A percentile compares a stretch with the other conserved stretches of the same genome.
Conservation (phyloP, 208 protist species). For the Porcisia hertigi region DNA sequence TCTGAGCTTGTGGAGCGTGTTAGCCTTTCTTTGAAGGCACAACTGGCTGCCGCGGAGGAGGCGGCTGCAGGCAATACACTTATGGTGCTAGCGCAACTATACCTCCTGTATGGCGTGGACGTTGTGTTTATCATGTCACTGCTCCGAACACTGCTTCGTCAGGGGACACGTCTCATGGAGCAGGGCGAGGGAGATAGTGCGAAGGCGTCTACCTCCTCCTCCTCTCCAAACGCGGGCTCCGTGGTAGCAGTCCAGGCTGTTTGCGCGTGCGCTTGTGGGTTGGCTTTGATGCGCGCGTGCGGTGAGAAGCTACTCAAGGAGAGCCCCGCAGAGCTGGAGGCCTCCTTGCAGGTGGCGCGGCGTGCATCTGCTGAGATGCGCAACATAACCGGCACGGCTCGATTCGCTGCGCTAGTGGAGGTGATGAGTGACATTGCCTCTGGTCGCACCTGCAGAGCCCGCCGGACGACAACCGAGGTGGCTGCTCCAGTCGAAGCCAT, state of each 20-base stretch:
- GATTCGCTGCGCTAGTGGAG: constrained; percentile 62
- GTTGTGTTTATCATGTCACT: constrained; percentile 56
- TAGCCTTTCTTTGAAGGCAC: constrained; percentile 43
- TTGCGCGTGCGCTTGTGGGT: constrained; percentile 51
- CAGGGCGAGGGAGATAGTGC: background rate
- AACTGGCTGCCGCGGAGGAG: constrained; percentile 54
- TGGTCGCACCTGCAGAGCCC: constrained; percentile 49
- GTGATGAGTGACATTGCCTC: constrained; percentile 68
- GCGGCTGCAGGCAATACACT: constrained; percentile 52
- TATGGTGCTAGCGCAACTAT: constrained; percentile 76
- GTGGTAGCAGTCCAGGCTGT: constrained; percentile 26
- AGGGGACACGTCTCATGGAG: constrained; percentile 23
- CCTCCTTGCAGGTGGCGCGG: constrained; percentile 47
- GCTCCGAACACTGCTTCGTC: constrained; percentile 43
- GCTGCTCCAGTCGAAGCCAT: constrained; percentile 57
- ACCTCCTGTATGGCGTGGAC: constrained; percentile 75
- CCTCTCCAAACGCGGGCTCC: constrained; percentile 2
- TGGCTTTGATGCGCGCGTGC: constrained; percentile 72
- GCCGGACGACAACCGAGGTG: constrained; percentile 45
- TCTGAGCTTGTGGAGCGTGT: constrained; percentile 67
- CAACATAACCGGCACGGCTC: constrained; percentile 33
- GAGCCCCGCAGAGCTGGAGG: constrained; percentile 58
- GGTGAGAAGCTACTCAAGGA: constrained; percentile 86
- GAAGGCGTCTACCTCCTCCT: background rate
- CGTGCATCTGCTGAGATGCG: constrained; percentile 27